Percentiles rank a stretch among this genome's conserved stretches.
These are phyloP conservation scores for Camillea tinctor DNA, from an alignment of 2,329 filamentous ascomycete genomes.

Conservation along the genomic window DNA sequence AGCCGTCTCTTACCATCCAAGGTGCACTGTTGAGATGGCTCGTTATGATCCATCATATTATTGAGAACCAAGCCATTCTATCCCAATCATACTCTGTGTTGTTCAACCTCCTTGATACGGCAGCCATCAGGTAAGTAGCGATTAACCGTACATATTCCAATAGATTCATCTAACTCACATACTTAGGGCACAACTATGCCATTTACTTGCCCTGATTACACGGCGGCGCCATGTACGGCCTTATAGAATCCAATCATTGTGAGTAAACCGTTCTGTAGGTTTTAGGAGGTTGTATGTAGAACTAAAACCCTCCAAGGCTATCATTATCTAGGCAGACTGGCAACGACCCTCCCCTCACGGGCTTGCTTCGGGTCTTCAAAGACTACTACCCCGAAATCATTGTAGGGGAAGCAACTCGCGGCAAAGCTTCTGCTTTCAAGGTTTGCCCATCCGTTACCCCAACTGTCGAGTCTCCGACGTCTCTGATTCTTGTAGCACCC, in stretches of 20 bases:
- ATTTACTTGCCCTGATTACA: constrained; percentile 76
- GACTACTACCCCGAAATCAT: constrained; percentile 91
- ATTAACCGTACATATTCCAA: not conserved
- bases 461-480: not conserved
- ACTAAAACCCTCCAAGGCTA: constrained; percentile 43
- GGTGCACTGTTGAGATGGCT: constrained; percentile 74
- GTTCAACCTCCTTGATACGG: constrained; percentile 80
- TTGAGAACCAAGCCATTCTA: constrained; percentile 63
- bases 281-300: not conserved
- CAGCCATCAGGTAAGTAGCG: constrained; percentile 61
- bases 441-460: constrained; percentile 31
- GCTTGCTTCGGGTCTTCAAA: constrained; percentile 78
- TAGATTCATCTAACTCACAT: constrained; percentile 24
- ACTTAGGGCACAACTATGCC: constrained; percentile 61
- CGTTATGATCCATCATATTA: constrained; percentile 69
- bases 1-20: constrained; percentile 71
- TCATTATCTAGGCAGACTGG: constrained; percentile 59
- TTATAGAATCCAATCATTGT: constrained; percentile 78
- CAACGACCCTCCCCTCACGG: constrained; percentile 72
- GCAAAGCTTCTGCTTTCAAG: constrained; percentile 62
- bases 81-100: constrained; percentile 71
- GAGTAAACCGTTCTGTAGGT: constrained; percentile 28
- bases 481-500: constrained; percentile 56
- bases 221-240: constrained; percentile 79
- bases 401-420: constrained; percentile 64